Conservation (phyloP, 495 filamentous ascomycete genomes). For the Chaetomidium leptoderma region DNA sequence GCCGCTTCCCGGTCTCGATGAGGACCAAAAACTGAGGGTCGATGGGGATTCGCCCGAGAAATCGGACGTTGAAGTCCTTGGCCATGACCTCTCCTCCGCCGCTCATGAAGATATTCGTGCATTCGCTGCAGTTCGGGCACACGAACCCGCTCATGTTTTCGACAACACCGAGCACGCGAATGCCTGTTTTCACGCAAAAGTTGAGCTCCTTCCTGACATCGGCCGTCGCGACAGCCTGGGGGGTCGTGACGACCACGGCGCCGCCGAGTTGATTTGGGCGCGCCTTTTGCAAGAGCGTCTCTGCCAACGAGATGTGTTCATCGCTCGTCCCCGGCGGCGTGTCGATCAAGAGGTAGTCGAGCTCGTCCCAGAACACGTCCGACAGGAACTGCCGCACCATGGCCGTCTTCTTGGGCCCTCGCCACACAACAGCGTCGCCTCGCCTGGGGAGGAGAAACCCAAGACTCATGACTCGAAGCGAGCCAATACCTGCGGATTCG, state of each 20-base stretch:
- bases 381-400: constrained; percentile 96
- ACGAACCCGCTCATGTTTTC: constrained; percentile 99
- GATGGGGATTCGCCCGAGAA: constrained; percentile 83
- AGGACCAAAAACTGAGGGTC: constrained; percentile 63
- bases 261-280: constrained; percentile 61
- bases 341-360: constrained; percentile 90
- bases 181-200: constrained; percentile 83
- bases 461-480: constrained; percentile 85
- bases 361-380: constrained; percentile 83
- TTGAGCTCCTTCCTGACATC: constrained; percentile 97
- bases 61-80: constrained; percentile 72
- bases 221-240: constrained; percentile 86
- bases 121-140: constrained; percentile 90
- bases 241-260: constrained; percentile 92
- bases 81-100: constrained; percentile 92
- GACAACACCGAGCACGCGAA: constrained; percentile 79
- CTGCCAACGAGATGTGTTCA: constrained; percentile 92
- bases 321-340: constrained; percentile 95
- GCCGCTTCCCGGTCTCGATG: constrained; percentile 50
- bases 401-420: constrained; percentile 96
- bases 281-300: constrained; percentile 68
- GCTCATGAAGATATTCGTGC: constrained; percentile 84
- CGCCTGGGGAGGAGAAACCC: constrained; percentile 81
- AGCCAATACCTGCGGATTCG: constrained; percentile 48
- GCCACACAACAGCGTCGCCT: constrained; percentile 91